Conservation (phyloP, 257 asterid genomes). For the Solanum raphanifolium region DNA sequence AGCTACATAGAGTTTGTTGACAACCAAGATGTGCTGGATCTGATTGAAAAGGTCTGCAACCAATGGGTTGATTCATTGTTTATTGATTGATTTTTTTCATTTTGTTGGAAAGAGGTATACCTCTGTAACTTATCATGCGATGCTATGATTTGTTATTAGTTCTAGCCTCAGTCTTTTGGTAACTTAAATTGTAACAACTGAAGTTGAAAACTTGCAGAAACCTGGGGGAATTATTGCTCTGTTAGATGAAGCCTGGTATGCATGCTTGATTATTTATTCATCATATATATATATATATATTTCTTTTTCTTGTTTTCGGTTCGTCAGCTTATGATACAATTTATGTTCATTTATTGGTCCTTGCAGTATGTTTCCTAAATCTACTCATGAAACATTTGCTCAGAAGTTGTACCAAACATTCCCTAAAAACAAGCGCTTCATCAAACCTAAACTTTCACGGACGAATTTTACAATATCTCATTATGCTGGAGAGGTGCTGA, state of each 20-base stretch:
- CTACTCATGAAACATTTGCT: constrained; percentile 99
- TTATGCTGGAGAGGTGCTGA: constrained; percentile 97
- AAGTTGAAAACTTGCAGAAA: constrained; percentile 51
- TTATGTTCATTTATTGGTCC: constrained; percentile 10
- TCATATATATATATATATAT: not conserved
- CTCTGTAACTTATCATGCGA: not conserved
- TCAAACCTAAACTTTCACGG: constrained; percentile 98
- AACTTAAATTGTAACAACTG: not conserved
- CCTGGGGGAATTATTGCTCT: constrained; percentile 99
- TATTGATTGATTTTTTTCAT: not conserved
- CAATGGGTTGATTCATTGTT: not conserved
- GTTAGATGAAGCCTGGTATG: constrained; percentile 97
- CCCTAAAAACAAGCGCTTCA: constrained; percentile 80
- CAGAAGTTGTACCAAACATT: constrained; percentile 97
- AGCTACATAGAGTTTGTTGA: constrained; percentile 99
- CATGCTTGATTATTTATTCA: constrained; percentile 2
- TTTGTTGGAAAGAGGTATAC: not conserved
- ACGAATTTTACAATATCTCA: constrained; percentile 94
- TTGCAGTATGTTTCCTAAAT: constrained; percentile 98
- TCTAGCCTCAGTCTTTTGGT: not conserved
- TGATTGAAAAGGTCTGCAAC: constrained; percentile 81
- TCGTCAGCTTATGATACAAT: constrained; percentile 11
- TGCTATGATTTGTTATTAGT: not conserved
- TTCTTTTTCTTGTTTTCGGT: not conserved
- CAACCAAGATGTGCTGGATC: constrained; percentile 98